Evolutionary conservation across 208 protist genomes (phyloP), one percentile per base, ranked within the genome.

Genomic region (Naegleria lovaniensis): DNA sequence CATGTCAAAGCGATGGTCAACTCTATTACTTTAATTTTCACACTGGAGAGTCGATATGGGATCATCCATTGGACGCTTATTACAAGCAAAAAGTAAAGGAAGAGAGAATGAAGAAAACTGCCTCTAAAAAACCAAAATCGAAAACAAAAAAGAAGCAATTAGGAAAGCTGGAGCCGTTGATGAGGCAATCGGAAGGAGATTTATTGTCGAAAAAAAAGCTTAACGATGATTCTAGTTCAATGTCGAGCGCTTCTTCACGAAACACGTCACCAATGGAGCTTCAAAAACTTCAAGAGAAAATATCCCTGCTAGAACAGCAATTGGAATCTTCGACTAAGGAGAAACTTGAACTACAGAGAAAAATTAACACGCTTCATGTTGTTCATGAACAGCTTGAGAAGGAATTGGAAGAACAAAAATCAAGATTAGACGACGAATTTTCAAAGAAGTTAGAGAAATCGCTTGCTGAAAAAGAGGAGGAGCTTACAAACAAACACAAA

Each of bases 1-100:
- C 97, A 25, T 98, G 97, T 93, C 95, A 96, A 90, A 97, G 96
- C 0, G 93, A 96, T 83, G 95, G 95, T 89, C 97, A 98, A 86
- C 92, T 98, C 22, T 99, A 98, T 93, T 98, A 98, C 95, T 99
- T 98, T 92, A 98, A 99, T 94, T 98, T 98, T 93, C 93, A 93
- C 59, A 98, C 97, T 0, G 96, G 96, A 55, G 97, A 98, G 88
- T 97, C 95, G 91, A 95, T 95, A 79, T 99, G 97, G 97, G 96
- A 98, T 91, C 98, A 98, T 90, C 98, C 98, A 25, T 94, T 98
- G 93, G 97, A 98, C 91, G 93, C 95, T 5, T 88, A 96, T 90
- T 98, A 97, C 91, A 93, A 94, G 36, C 85, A 95, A 91, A 88
- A 95, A 51, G 92, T 95, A 40, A 96, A 96, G 76, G 96, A 96